Evolutionary conservation across 208 protist genomes (phyloP), one percentile per base, ranked within the genome.

Genomic region (Acanthamoeba healyi): DNA sequence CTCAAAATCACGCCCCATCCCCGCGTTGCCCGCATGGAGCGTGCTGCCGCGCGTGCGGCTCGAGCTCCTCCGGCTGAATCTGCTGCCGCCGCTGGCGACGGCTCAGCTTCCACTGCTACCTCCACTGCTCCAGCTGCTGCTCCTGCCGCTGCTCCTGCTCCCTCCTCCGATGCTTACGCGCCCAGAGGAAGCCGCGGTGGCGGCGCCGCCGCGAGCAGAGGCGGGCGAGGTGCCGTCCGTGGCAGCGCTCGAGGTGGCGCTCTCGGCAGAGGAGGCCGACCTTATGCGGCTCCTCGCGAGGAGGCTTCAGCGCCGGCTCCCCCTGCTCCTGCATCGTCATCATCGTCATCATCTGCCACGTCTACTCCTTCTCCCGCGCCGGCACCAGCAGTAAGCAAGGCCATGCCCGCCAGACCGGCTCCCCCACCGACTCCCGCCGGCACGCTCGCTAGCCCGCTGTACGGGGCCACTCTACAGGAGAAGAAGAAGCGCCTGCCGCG

Each of bases 1-100:
- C 10, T 84, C 74, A 46, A 54, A 12, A 84, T 84, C 24, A 84
- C 14, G 15, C 74, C 74, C 19, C 74, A 84, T 26, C 74, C 74
- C 6, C 74, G 74, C 22, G 74, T 15, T 38, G 42, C 44, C 29
- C 36, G 44, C n/a, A 36, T 44, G 67, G 36, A 92, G 86, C 51
- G 36, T 15, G 36, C 70, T 24, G 40, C 40, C 70, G 40, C 70
- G 15, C 58, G 36, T 12, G 19, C 34, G 29, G 34, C 36, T 6
- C 19, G 61, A 70, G 9, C 61, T 26, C 61, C 61, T 49, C 44
- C 7, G 7, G 46, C 46, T 51, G 46, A 9, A 9, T 29, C 79
- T 88, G n/a, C 79, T 29, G 3, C 22, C 14, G 17, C n/a, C 22
- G n/a, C 79, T 58, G 5, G 49, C 4, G 58, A 19, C 0, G 51